Evolutionary conservation across 805 yeast species (phyloP).

Genomic region (Yueomyces sp.): DNA sequence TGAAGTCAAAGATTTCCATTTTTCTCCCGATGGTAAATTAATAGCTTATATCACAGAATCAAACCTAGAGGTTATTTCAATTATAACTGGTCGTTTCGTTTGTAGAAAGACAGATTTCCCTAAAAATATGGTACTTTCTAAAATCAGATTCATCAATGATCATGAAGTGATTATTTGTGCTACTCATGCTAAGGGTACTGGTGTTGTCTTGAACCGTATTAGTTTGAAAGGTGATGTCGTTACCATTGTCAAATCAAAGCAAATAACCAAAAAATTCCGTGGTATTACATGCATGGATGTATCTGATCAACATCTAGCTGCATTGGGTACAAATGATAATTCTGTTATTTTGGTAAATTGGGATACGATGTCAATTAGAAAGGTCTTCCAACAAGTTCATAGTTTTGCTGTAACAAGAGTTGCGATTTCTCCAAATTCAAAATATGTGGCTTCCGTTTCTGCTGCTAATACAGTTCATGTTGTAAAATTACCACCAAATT

Average conservation of each 20-base stretch:
- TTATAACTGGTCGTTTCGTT: constrained; percentile 28
- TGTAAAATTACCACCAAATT: constrained; percentile 41
- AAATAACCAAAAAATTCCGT: constrained; percentile 27
- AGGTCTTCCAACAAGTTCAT: constrained; percentile 49
- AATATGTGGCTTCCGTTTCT: constrained; percentile 55
- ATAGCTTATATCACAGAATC: constrained; percentile 50
- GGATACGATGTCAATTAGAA: constrained; percentile 37
- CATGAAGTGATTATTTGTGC: constrained; percentile 32
- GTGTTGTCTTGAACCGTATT: constrained; percentile 24
- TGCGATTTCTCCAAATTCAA: constrained; percentile 54
- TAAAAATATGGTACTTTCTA: constrained; percentile 19
- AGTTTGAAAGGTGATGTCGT: constrained; percentile 15
- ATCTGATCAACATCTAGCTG: constrained; percentile 19
- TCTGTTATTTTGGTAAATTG: constrained; percentile 46
- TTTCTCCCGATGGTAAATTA: constrained; percentile 54
- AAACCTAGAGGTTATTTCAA: constrained; percentile 32
- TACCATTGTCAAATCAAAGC: constrained; percentile 11
- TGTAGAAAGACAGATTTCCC: constrained; percentile 25
- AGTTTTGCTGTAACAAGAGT: constrained; percentile 66
- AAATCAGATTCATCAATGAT: constrained; percentile 24
- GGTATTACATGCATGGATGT: constrained; percentile 45
- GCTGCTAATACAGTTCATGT: constrained; percentile 66
- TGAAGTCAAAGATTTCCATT: constrained; percentile 50
- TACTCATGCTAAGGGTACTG: constrained; percentile 27
- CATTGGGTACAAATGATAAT: constrained; percentile 41